Percentiles rank a stretch among this genome's conserved stretches.
These are phyloP conservation scores for Pyrrhoderma noxium DNA, from an alignment of 1,284 basidiomycete genomes.

Conservation along the genomic window DNA sequence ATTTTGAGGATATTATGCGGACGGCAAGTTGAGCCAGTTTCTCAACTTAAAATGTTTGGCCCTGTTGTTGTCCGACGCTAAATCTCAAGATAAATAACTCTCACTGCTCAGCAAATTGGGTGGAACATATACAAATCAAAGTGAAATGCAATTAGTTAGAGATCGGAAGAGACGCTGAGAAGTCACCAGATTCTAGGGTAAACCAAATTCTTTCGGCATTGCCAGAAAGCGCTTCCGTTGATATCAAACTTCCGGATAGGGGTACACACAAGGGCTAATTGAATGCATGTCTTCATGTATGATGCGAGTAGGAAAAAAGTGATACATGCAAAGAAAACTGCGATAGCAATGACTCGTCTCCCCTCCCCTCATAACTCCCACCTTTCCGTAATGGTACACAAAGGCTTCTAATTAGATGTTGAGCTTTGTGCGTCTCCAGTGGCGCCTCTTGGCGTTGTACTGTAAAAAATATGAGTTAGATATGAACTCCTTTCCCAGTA, in stretches of 20 bases:
- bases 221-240: neutral
- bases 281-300: slow-evolving; percentile 16
- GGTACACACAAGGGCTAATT: slow-evolving; percentile 1
- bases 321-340: slow-evolving; percentile 13
- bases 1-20: neutral
- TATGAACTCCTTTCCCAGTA: neutral
- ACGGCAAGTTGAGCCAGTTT: neutral
- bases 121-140: no score
- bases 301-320: neutral
- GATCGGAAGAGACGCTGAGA: no score
- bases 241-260: neutral
- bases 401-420: slow-evolving; percentile 59
- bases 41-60: no score
- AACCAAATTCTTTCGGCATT: neutral
- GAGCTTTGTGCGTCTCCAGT: slow-evolving; percentile 93
- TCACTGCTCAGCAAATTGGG: no score
- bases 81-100: no score
- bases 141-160: no score
- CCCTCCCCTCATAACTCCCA: no score
- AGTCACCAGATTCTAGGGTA: no score
- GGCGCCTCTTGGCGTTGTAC: slow-evolving; percentile 93
- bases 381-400: no score
- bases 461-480: slow-evolving; percentile 24
- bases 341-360: neutral
- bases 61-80: no score